Base-by-base conservation (phyloP, 129 eudicot genomes). In the Escallonia rubra region DNA sequence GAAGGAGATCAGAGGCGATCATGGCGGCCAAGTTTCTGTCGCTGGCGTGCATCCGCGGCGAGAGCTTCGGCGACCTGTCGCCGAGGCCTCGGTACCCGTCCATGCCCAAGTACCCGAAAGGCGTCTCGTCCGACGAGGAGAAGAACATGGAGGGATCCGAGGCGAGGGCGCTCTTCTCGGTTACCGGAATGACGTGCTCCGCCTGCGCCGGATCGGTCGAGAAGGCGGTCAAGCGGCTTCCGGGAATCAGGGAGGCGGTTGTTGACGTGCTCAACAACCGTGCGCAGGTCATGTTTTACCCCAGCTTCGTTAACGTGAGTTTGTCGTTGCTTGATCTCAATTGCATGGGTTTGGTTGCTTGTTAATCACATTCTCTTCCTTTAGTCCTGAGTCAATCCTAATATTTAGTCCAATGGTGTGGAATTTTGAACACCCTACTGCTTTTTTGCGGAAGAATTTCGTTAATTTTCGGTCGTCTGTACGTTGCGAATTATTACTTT, bases 161-260 rank as follows among this genome's bases (percentile, higher is more conserved):
- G 47, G 40, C 70, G 2, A 84, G 70, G 64, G 96, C 82, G 54
- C 63, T 87, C 43, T 90, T 90, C 61, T 90, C 92, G 2, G 97
- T 90, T 43, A 78, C 40, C 39, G 97, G 97, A 15, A 90, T 90
- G 97, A 87, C 86, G 11, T 90, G 97, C 77, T 81, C 97, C 12
- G 97, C 97, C 46, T 90, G 97, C 72, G 95, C 97, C n/a, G 97
- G 87, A 10, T 87, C 95, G 16, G 96, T 90, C 38, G 97, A 90
- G 73, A 90, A 90, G 82, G 97, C 92, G 53, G 86, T 90, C 54
- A 90, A 93, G 62, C 85, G 99, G 48, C 87, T 93, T 44, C 90
- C 90, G 16, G 99, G 99, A 3, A 89, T 93, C 65, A 85, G 70
- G 55, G 99, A 93, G 54, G 96, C 99, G 8, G 91, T 74, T 46